Conservation (phyloP, 495 filamentous ascomycete species). For the Hapsidospora chrysogenum region DNA sequence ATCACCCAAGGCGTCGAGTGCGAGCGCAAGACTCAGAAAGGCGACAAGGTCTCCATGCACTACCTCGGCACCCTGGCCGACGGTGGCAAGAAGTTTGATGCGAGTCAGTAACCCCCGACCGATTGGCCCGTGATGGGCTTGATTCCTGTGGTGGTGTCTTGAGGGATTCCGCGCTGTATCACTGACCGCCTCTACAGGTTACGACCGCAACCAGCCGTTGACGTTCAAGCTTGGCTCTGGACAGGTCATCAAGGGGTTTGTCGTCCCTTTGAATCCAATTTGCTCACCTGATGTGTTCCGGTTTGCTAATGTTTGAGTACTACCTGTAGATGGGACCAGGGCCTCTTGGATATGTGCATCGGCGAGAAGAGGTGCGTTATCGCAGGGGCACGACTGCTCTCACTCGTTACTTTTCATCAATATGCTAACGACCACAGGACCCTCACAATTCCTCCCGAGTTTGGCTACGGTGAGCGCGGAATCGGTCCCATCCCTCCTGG, state of each 20-base stretch:
- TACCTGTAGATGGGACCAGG: slow-evolving; percentile 66
- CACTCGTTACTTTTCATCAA: background rate
- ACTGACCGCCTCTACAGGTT: slow-evolving; percentile 27
- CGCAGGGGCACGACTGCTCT: background rate
- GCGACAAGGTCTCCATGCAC: slow-evolving; percentile 71
- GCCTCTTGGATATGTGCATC: slow-evolving; percentile 87
- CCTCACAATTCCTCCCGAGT: slow-evolving; percentile 75
- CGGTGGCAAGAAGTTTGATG: slow-evolving; percentile 39
- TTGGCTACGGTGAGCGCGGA: slow-evolving; percentile 62
- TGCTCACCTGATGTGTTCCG: too few species aligned
- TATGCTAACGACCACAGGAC: slow-evolving; percentile 40
- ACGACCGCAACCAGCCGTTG: slow-evolving; percentile 60
- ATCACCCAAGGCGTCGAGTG: slow-evolving; percentile 50
- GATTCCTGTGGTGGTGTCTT: too few species aligned
- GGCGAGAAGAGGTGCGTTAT: slow-evolving; percentile 65
- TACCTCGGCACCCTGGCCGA: slow-evolving; percentile 65
- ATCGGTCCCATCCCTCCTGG: slow-evolving; percentile 68
- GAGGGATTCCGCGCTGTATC: slow-evolving; percentile 4
- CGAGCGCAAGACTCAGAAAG: slow-evolving; percentile 54
- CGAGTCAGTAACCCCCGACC: slow-evolving; percentile 20
- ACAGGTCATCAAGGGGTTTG: slow-evolving; percentile 72
- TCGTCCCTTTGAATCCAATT: slow-evolving; percentile 3
- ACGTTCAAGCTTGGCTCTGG: slow-evolving; percentile 63
- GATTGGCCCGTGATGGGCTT: too few species aligned
- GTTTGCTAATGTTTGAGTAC: background rate